These are phyloP conservation scores for Wallacemonas collosoma DNA, from an alignment of 208 protist genomes.

Conservation along the genomic window DNA sequence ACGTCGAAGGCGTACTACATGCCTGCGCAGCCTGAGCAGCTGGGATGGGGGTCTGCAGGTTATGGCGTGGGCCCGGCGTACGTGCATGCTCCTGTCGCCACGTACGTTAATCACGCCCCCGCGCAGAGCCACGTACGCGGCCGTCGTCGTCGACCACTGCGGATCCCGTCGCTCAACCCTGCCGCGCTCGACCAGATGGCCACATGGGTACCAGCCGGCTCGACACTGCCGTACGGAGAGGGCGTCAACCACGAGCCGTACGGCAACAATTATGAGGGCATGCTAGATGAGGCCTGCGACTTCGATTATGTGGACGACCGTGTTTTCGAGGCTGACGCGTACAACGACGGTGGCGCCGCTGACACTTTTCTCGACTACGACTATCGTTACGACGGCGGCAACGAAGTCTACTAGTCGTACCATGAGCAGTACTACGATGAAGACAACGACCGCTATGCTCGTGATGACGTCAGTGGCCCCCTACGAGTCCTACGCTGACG, in stretches of 20 bases:
- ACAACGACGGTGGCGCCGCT: neutral
- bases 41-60: too few relatives aligned
- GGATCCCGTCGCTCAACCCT: neutral
- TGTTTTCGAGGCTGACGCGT: neutral
- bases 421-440: too few relatives aligned
- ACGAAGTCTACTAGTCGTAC: too few relatives aligned
- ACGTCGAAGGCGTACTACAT: neutral
- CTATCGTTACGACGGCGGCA: too few relatives aligned
- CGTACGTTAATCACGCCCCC: neutral
- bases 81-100: neutral
- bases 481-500: too few relatives aligned
- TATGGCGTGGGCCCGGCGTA: neutral
- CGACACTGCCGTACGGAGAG: neutral
- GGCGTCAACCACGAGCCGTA: neutral
- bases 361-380: neutral
- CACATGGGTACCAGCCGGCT: neutral
- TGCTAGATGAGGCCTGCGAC: neutral
- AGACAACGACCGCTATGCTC: too few relatives aligned
- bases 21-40: neutral
- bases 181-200: neutral
- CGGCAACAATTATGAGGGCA: conserved; percentile 1
- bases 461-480: too few relatives aligned
- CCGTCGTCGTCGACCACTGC: neutral
- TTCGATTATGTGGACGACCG: neutral
- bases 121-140: neutral